phyloP scores from a whole-genome alignment of 2,329 filamentous ascomycete species.

The Metarhizium anisopliae region DNA sequence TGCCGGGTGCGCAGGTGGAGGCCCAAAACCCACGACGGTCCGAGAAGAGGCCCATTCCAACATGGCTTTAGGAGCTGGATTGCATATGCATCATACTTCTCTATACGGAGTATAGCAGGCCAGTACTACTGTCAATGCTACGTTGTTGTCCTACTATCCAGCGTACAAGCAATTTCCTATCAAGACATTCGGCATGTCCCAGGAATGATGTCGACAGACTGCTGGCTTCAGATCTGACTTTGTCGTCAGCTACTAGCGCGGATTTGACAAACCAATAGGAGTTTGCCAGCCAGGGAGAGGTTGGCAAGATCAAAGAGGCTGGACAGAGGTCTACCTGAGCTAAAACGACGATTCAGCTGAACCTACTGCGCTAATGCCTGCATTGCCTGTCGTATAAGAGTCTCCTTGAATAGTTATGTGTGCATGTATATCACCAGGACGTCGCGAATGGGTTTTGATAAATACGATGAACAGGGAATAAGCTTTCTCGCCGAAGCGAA shows the following conservation, averaged over 20 bases:
- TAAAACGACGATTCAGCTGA: not conserved
- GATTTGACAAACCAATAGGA: not conserved
- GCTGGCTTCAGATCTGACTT: not conserved
- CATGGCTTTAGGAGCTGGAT: not conserved
- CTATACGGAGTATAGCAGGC: too few relatives aligned
- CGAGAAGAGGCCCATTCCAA: not conserved
- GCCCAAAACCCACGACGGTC: not conserved
- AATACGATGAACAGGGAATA: too few relatives aligned
- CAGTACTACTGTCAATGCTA: too few relatives aligned
- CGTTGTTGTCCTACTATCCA: too few relatives aligned
- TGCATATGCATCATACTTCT: not conserved
- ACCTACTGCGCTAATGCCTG: not conserved
- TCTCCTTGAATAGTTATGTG: not conserved
- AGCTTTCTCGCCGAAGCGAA: too few relatives aligned
- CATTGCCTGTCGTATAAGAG: not conserved
- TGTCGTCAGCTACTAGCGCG: not conserved
- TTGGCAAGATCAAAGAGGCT: not conserved
- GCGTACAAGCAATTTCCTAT: too few relatives aligned
- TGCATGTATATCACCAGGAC: too few relatives aligned
- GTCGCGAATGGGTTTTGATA: too few relatives aligned
- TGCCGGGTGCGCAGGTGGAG: conserved; percentile 5
- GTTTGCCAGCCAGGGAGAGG: not conserved
- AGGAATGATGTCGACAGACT: not conserved
- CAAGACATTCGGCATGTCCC: too few relatives aligned
- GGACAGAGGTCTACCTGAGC: not conserved